phyloP scores from a whole-genome alignment of 306 rosid genomes.

The Alnus rubra region DNA sequence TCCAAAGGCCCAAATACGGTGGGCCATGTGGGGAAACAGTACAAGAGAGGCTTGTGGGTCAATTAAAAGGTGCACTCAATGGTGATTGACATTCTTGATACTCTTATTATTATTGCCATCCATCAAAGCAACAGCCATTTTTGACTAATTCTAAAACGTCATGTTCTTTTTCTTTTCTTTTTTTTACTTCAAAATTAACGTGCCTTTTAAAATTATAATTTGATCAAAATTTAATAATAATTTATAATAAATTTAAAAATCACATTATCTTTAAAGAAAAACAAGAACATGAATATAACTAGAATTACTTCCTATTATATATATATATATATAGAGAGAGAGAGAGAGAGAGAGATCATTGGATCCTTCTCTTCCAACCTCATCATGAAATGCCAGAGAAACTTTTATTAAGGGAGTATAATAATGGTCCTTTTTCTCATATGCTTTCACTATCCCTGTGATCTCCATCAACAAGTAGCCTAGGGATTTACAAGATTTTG shows the following conservation, averaged over 20 bases:
- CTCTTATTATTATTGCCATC: conserved; percentile 10
- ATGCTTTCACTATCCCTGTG: conserved; percentile 2
- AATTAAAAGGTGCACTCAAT: not conserved
- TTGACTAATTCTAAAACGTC: not conserved
- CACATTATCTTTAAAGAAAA: no score
- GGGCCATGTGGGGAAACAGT: not conserved
- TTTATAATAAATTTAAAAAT: no score
- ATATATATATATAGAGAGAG: no score
- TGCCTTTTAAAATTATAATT: no score
- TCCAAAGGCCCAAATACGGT: not conserved
- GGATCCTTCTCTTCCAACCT: conserved; percentile 11
- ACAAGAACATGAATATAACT: no score
- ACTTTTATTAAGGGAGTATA: not conserved
- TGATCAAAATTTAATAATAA: no score
- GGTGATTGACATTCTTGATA: not conserved
- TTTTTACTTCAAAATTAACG: not conserved
- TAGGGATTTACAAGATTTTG: not conserved
- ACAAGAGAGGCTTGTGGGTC: conserved; percentile 15
- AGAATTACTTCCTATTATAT: no score
- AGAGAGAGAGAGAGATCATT: not conserved
- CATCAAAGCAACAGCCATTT: conserved; percentile 16
- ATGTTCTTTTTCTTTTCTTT: not conserved
- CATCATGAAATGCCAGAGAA: not conserved
- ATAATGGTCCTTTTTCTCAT: not conserved
- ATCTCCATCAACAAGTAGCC: not conserved